phyloP scores from a whole-genome alignment of 192 early-diverging fungal genomes.

The Coemansia sp. region DNA sequence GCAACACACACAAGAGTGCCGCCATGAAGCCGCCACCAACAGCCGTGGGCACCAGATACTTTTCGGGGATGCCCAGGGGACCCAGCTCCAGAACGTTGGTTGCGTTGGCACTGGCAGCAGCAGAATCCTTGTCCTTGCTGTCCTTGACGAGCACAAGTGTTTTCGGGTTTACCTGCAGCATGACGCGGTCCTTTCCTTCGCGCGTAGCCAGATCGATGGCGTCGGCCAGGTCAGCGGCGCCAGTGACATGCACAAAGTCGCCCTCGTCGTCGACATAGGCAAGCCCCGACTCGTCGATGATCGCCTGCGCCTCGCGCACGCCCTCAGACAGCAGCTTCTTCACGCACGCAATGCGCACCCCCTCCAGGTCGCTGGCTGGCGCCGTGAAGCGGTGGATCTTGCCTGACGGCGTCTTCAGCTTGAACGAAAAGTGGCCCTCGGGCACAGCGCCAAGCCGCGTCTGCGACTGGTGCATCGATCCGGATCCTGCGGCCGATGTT shows the following conservation, averaged over 20 bases:
- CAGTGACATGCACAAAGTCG: conserved; percentile 78
- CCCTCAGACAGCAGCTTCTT: conserved; percentile 64
- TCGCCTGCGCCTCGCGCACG: conserved; percentile 44
- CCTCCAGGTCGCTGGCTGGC: conserved; percentile 54
- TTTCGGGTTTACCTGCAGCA: conserved; percentile 61
- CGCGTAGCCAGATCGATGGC: conserved; percentile 79
- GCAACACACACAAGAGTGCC: conserved; percentile 52
- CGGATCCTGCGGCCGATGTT: conserved; percentile 28
- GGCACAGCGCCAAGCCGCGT: conserved; percentile 34
- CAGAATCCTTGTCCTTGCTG: not conserved
- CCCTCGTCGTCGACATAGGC: conserved; percentile 92
- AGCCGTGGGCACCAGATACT: conserved; percentile 51
- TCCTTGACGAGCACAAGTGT: conserved; percentile 23
- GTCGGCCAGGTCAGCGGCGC: conserved; percentile 76
- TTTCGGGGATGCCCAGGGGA: conserved; percentile 47
- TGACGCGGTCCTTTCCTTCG: conserved; percentile 72
- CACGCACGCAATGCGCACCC: conserved; percentile 58
- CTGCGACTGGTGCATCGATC: conserved; percentile 49
- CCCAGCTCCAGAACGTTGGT: conserved; percentile 10
- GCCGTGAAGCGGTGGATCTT: conserved; percentile 76
- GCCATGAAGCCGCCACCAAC: conserved; percentile 55
- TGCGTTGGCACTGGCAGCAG: not conserved
- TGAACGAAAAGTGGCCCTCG: conserved; percentile 62
- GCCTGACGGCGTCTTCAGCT: conserved; percentile 72
- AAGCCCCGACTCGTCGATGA: conserved; percentile 57